Percentiles rank a stretch among this genome's conserved stretches.
These are phyloP conservation scores for Kodamaea neixiangensis DNA, from an alignment of 805 yeast species.

Conservation along the genomic window DNA sequence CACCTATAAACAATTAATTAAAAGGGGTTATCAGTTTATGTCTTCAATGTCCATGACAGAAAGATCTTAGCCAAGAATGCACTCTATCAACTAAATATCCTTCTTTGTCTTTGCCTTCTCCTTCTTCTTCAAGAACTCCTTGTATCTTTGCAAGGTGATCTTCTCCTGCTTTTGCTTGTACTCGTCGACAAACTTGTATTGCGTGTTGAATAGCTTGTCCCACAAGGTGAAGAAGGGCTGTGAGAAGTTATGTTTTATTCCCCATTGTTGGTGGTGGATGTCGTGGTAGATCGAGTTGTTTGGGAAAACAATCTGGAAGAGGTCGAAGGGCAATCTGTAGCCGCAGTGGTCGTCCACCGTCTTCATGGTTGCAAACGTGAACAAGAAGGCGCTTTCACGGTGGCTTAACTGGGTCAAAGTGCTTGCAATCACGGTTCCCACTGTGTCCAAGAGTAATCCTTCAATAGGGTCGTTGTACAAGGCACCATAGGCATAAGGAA, in stretches of 20 bases:
- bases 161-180: constrained; percentile 66
- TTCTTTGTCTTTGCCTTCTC: constrained; percentile 16
- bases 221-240: constrained; percentile 97
- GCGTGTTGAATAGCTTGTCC: constrained; percentile 76
- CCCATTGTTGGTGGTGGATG: constrained; percentile 96
- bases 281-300: constrained; percentile 96
- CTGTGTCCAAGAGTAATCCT: constrained; percentile 88
- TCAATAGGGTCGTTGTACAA: constrained; percentile 92
- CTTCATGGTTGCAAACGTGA: constrained; percentile 87
- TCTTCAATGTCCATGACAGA: background rate
- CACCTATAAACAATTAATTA: background rate
- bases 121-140: constrained; percentile 51
- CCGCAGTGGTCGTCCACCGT: constrained; percentile 99
- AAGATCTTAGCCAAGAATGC: no score
- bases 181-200: constrained; percentile 60
- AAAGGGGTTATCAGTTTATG: background rate
- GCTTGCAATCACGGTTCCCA: constrained; percentile 87
- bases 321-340: constrained; percentile 88
- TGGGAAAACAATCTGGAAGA: constrained; percentile 88
- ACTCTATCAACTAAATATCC: constrained; percentile 9
- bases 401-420: constrained; percentile 63
- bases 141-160: constrained; percentile 67
- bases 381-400: constrained; percentile 74
- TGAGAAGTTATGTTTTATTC: constrained; percentile 87
- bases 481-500: constrained; percentile 97